These are phyloP conservation scores for Pleodorina starrii DNA, from an alignment of 139 green algal genomes.

Conservation along the genomic window DNA sequence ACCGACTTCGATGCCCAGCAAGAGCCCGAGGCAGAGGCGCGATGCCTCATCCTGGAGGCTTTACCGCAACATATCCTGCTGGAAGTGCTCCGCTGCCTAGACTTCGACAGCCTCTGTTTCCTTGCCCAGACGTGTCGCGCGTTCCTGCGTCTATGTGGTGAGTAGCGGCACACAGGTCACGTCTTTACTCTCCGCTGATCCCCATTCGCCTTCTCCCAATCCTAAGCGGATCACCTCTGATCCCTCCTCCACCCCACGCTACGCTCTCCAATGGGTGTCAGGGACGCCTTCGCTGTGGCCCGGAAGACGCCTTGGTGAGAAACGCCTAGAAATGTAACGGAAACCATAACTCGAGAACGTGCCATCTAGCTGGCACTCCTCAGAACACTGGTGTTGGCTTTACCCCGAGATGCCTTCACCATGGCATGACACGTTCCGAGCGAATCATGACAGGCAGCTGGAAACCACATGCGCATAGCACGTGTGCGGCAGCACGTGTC, in stretches of 20 bases:
- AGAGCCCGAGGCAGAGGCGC: no score
- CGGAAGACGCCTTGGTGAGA: background rate
- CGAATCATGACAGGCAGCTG: no score
- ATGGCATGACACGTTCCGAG: no score
- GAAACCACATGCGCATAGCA: no score
- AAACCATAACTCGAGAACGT: background rate
- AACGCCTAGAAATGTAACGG: background rate
- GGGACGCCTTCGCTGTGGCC: background rate
- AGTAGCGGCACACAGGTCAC: background rate
- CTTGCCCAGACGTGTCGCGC: slow-evolving; percentile 12
- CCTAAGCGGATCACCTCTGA: no score
- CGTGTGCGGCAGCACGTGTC: no score
- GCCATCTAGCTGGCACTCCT: background rate
- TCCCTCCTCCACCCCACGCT: no score
- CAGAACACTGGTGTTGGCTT: no score
- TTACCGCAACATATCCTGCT: slow-evolving; percentile 37
- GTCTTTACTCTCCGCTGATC: background rate
- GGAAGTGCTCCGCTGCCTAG: slow-evolving; percentile 18
- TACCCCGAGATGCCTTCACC: no score
- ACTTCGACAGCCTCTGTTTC: slow-evolving; percentile 26
- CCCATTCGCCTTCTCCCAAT: background rate
- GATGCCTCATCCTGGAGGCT: background rate
- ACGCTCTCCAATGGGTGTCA: no score
- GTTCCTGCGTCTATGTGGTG: slow-evolving; percentile 14
- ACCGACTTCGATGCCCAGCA: no score